Conservation (phyloP, 345 rosid species). For the Conringia planisiliqua region DNA sequence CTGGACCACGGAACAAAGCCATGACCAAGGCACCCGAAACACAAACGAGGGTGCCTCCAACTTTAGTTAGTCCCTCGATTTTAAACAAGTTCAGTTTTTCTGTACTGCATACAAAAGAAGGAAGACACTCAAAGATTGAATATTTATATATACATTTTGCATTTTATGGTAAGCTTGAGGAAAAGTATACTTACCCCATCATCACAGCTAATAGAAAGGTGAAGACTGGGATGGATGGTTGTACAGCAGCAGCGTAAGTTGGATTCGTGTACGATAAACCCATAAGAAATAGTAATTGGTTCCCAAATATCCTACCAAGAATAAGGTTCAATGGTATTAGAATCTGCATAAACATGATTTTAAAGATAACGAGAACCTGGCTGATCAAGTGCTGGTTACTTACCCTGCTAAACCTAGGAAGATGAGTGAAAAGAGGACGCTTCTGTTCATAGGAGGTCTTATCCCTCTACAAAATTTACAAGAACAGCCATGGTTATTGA, state of each 20-base stretch:
- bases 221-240: slow-evolving; percentile 94
- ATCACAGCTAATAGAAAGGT: slow-evolving; percentile 80
- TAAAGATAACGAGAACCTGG: background rate
- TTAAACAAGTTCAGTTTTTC: slow-evolving; percentile 73
- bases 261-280: slow-evolving; percentile 97
- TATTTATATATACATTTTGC: background rate
- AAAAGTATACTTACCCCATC: slow-evolving; percentile 69
- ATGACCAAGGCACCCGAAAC: slow-evolving; percentile 81
- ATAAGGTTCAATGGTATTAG: slow-evolving; percentile 9
- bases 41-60: slow-evolving; percentile 75
- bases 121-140: background rate
- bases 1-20: slow-evolving; percentile 87
- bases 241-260: slow-evolving; percentile 91
- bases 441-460: slow-evolving; percentile 68
- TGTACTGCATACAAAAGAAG: slow-evolving; percentile 60
- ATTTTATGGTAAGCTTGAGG: background rate
- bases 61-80: slow-evolving; percentile 84
- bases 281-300: slow-evolving; percentile 85
- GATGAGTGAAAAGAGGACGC: slow-evolving; percentile 60
- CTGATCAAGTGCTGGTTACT: slow-evolving; percentile 11
- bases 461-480: slow-evolving; percentile 52
- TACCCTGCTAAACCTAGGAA: slow-evolving; percentile 93
- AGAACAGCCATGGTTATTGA: background rate
- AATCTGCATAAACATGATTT: slow-evolving; percentile 8
- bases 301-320: slow-evolving; percentile 83